Base-by-base conservation (phyloP, 2,329 filamentous ascomycete genomes). In the Taxawa tesnikishii region DNA sequence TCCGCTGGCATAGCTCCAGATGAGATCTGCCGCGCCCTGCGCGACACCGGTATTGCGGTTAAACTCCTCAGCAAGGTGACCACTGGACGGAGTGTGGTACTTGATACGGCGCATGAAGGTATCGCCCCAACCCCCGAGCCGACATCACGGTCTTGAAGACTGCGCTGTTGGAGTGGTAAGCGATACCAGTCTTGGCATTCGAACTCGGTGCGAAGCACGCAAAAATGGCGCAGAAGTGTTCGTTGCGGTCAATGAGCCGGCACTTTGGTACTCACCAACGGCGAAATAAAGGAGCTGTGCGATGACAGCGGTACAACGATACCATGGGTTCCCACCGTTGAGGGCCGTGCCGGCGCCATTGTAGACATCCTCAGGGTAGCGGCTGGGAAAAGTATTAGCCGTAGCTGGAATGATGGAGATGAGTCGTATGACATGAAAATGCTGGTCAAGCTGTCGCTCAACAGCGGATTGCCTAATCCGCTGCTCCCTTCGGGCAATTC, bases 311-410 rank as follows among this genome's bases (percentile, higher is more conserved):
- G 52, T 54, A 26, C 47, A 43, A 15, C 54, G 41, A 27, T 52
- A 55, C 51, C 51, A 55, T 2, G 51, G 51, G 33, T 55, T 54
- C 3, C 51, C 51, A 25, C 49, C 48, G 16, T 50, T 41, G 2
- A 19, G 12, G 14, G 40, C 33, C 4, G 49, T 53, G 4, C 45
- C 50, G 7, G 41, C 44, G 6, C 51, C 51, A 21, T 48, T 51
- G 37, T 54, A 54, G 10, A 53, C 42, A 29, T 54, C 51, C 34
- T 53, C 50, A n/a, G 50, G 49, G 28, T 53, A 54, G 4, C 51
- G 46, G 3, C 50, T 43, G 18, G 4, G 7, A 7, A 12, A 12
- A 6, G 15, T 13, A 24, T 43, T 10, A 44, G 41, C 23, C 9
- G n/a, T n/a, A n/a, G n/a, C n/a, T n/a, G n/a, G n/a, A n/a, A n/a